Evolutionary conservation across 805 yeast genomes (phyloP).

Genomic region (Zygoascus bituminiphila): DNA sequence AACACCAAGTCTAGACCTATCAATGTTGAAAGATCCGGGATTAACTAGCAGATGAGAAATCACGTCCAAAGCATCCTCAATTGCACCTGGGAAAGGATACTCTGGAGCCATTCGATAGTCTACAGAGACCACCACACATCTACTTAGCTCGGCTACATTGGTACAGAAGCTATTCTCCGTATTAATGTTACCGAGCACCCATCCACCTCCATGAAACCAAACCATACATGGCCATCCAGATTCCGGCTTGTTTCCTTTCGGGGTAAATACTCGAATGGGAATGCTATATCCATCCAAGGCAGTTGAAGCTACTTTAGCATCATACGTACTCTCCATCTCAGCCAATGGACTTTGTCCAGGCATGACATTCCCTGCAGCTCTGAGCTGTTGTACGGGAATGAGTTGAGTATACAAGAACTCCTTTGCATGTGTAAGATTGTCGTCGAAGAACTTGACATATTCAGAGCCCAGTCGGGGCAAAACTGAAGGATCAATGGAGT

Average conservation of each 20-base stretch:
- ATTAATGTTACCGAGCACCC: constrained; percentile 33
- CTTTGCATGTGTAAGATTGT: constrained; percentile 24
- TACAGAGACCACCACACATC: constrained; percentile 36
- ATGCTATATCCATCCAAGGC: constrained; percentile 25
- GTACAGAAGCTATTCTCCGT: constrained; percentile 38
- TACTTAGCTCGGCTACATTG: constrained; percentile 30
- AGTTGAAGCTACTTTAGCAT: neutral
- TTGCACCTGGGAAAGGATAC: constrained; percentile 39
- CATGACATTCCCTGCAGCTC: constrained; percentile 34
- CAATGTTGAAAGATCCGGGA: constrained; percentile 6
- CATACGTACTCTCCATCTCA: neutral
- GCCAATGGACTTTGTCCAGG: constrained; percentile 35
- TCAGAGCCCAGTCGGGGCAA: constrained; percentile 30
- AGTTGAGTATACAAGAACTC: constrained; percentile 32
- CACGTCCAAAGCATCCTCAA: constrained; percentile 36
- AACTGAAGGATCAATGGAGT: constrained; percentile 28
- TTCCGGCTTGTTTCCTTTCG: constrained; percentile 24
- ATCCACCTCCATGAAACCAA: constrained; percentile 40
- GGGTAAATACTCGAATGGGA: constrained; percentile 32
- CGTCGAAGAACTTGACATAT: constrained; percentile 32
- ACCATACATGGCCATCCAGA: constrained; percentile 35
- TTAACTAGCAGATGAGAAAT: constrained; percentile 6
- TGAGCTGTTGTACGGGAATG: constrained; percentile 27
- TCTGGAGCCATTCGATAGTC: constrained; percentile 47
- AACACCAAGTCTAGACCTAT: constrained; percentile 27